phyloP scores from a whole-genome alignment of 768 basidiomycete genomes.

The Boletus vinaceobasis region DNA sequence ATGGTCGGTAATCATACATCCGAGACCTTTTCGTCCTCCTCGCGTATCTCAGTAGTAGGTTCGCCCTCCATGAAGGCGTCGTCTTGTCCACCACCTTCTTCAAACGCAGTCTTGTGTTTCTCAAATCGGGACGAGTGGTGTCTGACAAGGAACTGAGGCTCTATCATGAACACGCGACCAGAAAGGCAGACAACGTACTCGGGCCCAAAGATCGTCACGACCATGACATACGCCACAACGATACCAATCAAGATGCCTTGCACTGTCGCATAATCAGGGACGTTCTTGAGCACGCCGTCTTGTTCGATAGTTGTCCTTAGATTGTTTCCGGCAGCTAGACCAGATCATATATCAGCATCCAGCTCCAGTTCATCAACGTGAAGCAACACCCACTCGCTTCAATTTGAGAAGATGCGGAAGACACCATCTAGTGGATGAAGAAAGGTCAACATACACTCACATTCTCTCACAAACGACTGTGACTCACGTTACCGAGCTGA shows the following conservation, averaged over 20 bases:
- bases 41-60: slow-evolving; percentile 2
- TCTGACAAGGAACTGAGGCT: slow-evolving; percentile 29
- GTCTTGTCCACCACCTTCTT: slow-evolving; percentile 63
- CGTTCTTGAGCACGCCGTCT: slow-evolving; percentile 37
- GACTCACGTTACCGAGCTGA: slow-evolving; percentile 66
- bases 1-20: slow-evolving; percentile 7
- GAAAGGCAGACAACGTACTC: slow-evolving; percentile 45
- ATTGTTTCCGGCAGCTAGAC: slow-evolving; percentile 54
- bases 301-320: slow-evolving; percentile 47
- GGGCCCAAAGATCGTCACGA: slow-evolving; percentile 76
- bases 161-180: neutral
- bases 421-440: slow-evolving; percentile 48
- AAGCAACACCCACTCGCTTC: slow-evolving; percentile 23
- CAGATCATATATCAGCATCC: neutral
- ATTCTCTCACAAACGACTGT: neutral
- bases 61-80: slow-evolving; percentile 39
- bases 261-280: slow-evolving; percentile 69
- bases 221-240: slow-evolving; percentile 71
- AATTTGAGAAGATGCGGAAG: slow-evolving; percentile 64
- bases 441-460: neutral
- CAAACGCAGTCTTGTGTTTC: slow-evolving; percentile 73
- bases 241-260: slow-evolving; percentile 88
- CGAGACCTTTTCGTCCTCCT: slow-evolving; percentile 20
- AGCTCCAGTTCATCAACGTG: neutral
- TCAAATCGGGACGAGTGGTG: slow-evolving; percentile 83